Base-by-base conservation (phyloP, 768 basidiomycete species). In the Imleria badia region DNA sequence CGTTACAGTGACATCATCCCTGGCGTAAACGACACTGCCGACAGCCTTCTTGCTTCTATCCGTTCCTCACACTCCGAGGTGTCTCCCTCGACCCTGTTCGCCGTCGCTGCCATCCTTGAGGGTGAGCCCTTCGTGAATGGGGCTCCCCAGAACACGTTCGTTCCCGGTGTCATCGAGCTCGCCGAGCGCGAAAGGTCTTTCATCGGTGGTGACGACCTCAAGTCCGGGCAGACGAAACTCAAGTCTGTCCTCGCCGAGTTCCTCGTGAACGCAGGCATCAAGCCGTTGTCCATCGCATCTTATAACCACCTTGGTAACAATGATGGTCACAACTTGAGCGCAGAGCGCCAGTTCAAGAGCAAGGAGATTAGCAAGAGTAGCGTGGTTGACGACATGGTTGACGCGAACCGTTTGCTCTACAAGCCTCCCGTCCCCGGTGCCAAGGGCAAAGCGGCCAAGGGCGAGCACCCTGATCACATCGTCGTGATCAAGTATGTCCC, bases 241-340 rank as follows among this genome's bases (percentile, higher is more conserved):
- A 98, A 99, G 81, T 89, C 86, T 29, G 96, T 98, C 51, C 80
- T 98, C 50, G 94, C 94, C 50, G 96, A 99, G 78, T 98, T 97
- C 84, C 84, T 98, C 61, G 96, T 98, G 70, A 97, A 97, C 70
- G 94, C 95, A 3, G 95, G 95, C 55, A 98, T 98, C 81, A 97
- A 97, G 78, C 95, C 95, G 26, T 84, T 95, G 69, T 91, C 91
- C 55, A 98, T 99, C 67, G 91, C 96, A 11, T 94, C 91, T 13
- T 98, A 99, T 81, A 98, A 98, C 81, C 96, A 98, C 71, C 86
- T 99, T 52, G 96, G 96, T 15, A 98, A 98, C 81, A 98, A 99
- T 72, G 96, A 98, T 66, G 95, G 95, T 11, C 84, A 85, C 70
- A 97, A 96, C 75, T 76, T 99, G 67, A 87, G 84, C 48, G 89